Evolutionary conservation across 768 basidiomycete species (phyloP), one percentile per base, ranked within the genome.

Genomic region (Boletus eberwhitei): DNA sequence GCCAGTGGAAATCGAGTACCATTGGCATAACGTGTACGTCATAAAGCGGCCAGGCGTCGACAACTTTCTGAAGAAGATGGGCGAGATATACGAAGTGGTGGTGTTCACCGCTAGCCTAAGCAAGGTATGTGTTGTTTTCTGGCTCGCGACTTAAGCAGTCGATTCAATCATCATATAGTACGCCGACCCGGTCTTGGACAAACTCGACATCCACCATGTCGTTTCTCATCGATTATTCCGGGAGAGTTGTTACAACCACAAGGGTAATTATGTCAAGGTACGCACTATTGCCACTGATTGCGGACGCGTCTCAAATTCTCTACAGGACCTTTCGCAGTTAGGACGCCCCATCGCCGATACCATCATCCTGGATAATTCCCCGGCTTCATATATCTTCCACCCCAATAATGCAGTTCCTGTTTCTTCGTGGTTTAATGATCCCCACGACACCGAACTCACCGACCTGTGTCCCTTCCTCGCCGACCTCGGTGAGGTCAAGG

Each of bases 351-450:
- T 97, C 61, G 80, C 84, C 44, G 93, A 96, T 66, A 93, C 88
- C 57, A 98, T 98, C 67, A 99, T 99, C 74, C 83, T 99, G 64
- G 97, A 98, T 75, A 99, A 98, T 72, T 98, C 96, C 26, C 97
- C 97, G 16, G 97, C 97, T 13, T 97, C 93, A 13, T 99, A 98
- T 73, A 96, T 98, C 56, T 99, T 99, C 81, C 96, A 99, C 68
- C 94, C 94, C 16, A 95, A 97, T 76, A 98, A 98, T 69, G 97
- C 97, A 37, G 96, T 98, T 5, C 97, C 97, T 13, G 95, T 99
- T 57, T 98, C 96, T 40, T 94, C 92, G 53, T 99, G 97, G 97
- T 99, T 99, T 78, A 98, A 98, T 71, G 94, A 94, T 73, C 95
- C 95, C 11, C 96, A 98, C 65, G 96, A 98, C 69, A 96, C 95